Evolutionary conservation across 176 grass and related monocot genomes (phyloP).

Genomic region (Juncus effusus): DNA sequence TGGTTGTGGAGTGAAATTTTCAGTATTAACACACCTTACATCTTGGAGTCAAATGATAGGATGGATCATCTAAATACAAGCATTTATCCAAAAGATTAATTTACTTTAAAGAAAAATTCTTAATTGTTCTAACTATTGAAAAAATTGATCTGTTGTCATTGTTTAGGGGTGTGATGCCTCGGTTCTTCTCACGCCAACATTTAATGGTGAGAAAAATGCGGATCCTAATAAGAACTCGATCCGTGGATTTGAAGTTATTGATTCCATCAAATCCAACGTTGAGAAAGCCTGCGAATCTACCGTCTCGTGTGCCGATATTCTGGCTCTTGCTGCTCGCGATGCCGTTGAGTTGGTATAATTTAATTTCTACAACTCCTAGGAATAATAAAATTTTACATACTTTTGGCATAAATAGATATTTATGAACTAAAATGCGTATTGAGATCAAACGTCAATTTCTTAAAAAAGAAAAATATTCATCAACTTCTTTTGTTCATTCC

Average conservation of each 20-base stretch:
- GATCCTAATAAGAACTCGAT: constrained; percentile 36
- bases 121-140: no score
- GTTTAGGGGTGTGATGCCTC: constrained; percentile 57
- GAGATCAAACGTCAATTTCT: no score
- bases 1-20: no score
- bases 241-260: constrained; percentile 49
- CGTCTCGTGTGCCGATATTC: constrained; percentile 62
- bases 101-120: not conserved
- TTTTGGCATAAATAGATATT: no score
- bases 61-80: no score
- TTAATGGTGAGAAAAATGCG: constrained; percentile 46
- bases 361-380: no score
- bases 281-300: constrained; percentile 43
- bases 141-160: not conserved
- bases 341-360: constrained; percentile 35
- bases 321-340: constrained; percentile 57
- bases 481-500: not conserved
- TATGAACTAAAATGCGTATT: no score
- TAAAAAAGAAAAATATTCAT: no score
- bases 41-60: no score
- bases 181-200: constrained; percentile 37
- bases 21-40: no score
- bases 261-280: constrained; percentile 34
- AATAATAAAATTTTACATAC: no score
- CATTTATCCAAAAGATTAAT: not conserved